Evolutionary conservation across 2,329 filamentous ascomycete genomes (phyloP).

Genomic region (Basipetospora sp.): DNA sequence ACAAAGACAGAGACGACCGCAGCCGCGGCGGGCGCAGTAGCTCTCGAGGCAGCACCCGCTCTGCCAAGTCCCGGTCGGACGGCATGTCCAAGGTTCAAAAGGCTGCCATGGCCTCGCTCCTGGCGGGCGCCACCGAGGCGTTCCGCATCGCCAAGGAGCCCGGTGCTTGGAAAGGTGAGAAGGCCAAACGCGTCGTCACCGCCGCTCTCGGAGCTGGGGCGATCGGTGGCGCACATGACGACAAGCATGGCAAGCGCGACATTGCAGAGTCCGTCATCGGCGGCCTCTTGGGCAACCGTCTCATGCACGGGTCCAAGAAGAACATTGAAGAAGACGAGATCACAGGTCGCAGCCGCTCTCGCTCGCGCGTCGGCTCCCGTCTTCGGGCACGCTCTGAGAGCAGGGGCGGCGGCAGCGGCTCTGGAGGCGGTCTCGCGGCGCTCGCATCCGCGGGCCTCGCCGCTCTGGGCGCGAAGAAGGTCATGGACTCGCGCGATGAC

Average conservation of each 20-base stretch:
- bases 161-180: conserved; percentile 78
- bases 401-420: conserved; percentile 29
- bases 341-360: conserved; percentile 52
- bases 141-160: conserved; percentile 81
- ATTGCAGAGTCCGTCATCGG: conserved; percentile 77
- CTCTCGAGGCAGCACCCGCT: conserved; percentile 7
- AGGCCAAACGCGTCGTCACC: conserved; percentile 81
- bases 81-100: conserved; percentile 60
- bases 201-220: conserved; percentile 75
- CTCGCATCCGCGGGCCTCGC: conserved; percentile 48
- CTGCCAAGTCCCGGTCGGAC: conserved; percentile 29
- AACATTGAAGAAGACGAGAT: conserved; percentile 47
- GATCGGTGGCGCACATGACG: conserved; percentile 61
- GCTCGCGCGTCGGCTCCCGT: conserved; percentile 48
- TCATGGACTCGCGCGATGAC: conserved; percentile 14
- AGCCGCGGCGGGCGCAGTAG: conserved; percentile 27
- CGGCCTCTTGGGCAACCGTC: conserved; percentile 69
- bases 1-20: conserved; percentile 15
- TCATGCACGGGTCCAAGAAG: conserved; percentile 65
- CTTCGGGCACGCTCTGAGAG: conserved; percentile 38
- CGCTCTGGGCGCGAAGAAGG: conserved; percentile 47
- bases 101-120: conserved; percentile 76
- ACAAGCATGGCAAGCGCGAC: conserved; percentile 66
- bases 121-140: conserved; percentile 82
- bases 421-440: conserved; percentile 32